phyloP scores from a whole-genome alignment of 73 alveolate species.

The Stentor coeruleus region DNA sequence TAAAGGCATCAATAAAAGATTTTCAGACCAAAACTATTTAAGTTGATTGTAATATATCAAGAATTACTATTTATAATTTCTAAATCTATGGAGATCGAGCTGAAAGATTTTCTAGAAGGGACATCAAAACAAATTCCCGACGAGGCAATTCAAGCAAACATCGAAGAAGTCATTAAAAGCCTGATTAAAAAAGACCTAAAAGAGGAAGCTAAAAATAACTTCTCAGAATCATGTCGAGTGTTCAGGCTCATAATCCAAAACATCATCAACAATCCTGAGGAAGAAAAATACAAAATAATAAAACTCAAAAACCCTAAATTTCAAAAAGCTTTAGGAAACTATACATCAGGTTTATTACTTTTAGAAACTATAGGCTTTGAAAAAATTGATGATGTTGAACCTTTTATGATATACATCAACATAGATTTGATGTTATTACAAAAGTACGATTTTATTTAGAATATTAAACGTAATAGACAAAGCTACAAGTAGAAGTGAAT shows the following conservation, averaged over 20 bases:
- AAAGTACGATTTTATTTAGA: slow-evolving; percentile 29
- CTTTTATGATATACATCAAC: slow-evolving; percentile 20
- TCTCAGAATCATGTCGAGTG: slow-evolving; percentile 27
- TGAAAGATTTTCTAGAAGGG: too few species aligned
- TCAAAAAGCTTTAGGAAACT: slow-evolving; percentile 20
- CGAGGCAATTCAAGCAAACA: too few species aligned
- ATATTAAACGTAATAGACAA: slow-evolving; percentile 27
- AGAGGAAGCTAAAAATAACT: slow-evolving; percentile 16
- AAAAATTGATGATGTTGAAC: slow-evolving; percentile 23
- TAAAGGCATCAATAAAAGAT: too few species aligned
- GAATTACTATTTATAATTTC: too few species aligned
- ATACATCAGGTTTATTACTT: slow-evolving; percentile 35
- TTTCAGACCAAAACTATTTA: too few species aligned
- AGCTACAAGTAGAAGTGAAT: slow-evolving; percentile 7
- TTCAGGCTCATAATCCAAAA: slow-evolving; percentile 35
- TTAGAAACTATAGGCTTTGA: slow-evolving; percentile 45
- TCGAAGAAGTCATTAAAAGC: too few species aligned
- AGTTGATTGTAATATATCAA: too few species aligned
- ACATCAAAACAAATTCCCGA: too few species aligned
- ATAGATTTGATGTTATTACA: not conserved
- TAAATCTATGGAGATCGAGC: too few species aligned
- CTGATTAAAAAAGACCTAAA: too few species aligned
- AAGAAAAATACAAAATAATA: slow-evolving; percentile 42
- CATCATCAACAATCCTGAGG: slow-evolving; percentile 45
- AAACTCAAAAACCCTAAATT: slow-evolving; percentile 44